Conservation (phyloP, 2,329 filamentous ascomycete genomes). For the Pyricularia pennisetigena region DNA sequence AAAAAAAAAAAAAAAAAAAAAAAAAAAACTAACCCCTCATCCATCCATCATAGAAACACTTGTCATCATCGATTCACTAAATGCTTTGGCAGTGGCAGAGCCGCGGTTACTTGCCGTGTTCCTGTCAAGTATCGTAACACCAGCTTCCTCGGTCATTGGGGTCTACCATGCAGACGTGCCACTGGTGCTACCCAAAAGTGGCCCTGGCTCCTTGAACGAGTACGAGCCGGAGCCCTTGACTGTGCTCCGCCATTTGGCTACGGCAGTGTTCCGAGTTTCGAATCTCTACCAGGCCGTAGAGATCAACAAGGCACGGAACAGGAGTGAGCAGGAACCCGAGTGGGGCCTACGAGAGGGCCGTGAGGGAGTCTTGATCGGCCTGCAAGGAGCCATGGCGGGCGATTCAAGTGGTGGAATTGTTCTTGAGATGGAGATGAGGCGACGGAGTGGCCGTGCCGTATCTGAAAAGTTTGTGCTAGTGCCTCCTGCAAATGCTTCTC, state of each 20-base stretch:
- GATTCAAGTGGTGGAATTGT: constrained; percentile 41
- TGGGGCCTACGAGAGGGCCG: constrained; percentile 70
- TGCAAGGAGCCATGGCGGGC: constrained; percentile 25
- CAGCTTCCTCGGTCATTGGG: constrained; percentile 61
- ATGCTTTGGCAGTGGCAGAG: constrained; percentile 47
- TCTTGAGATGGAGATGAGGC: constrained; percentile 75
- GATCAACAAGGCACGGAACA: constrained; percentile 64
- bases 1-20: too few species aligned
- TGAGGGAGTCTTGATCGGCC: constrained; percentile 68
- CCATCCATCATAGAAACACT: constrained; percentile 49
- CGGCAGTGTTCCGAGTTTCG: constrained; percentile 66
- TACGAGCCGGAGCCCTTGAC: constrained; percentile 62
- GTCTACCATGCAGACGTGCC: constrained; percentile 80
- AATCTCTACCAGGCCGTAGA: constrained; percentile 67
- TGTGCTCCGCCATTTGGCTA: constrained; percentile 76
- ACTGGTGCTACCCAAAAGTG: constrained; percentile 30
- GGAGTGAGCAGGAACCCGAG: constrained; percentile 63
- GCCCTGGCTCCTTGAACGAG: constrained; percentile 23
- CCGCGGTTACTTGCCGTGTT: constrained; percentile 54
- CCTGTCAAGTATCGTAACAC: constrained; percentile 58
- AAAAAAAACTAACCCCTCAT: too few species aligned
- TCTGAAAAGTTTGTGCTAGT: constrained; percentile 52
- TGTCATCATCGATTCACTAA: constrained; percentile 71
- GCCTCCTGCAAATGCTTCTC: constrained; percentile 15
- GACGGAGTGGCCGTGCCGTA: constrained; percentile 72